A percentile compares a stretch with the other conserved stretches of the same genome.
phyloP scores from a whole-genome alignment of 208 protist species.

The Trypanosoma theileri region DNA sequence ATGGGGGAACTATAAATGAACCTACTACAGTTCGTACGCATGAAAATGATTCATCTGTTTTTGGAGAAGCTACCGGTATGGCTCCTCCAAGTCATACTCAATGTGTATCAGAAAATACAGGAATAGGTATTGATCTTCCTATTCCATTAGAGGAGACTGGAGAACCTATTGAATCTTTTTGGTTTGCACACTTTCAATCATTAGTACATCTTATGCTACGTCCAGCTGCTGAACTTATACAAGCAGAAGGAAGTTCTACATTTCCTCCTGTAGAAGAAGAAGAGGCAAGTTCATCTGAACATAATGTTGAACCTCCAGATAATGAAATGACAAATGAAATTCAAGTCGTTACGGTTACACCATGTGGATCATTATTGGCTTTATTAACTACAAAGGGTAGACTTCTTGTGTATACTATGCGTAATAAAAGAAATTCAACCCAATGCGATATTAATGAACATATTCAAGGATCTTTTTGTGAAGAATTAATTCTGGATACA shows the following conservation, averaged over 20 bases:
- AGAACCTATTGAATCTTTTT: neutral
- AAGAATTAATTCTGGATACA: slow-evolving; percentile 50
- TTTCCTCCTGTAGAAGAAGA: slow-evolving; percentile 7
- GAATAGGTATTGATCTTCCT: slow-evolving; percentile 1
- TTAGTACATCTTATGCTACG: neutral
- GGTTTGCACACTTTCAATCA: neutral
- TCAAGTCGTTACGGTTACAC: slow-evolving; percentile 58
- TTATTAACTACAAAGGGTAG: slow-evolving; percentile 65
- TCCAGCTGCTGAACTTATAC: neutral
- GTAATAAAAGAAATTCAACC: neutral
- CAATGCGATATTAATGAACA: neutral
- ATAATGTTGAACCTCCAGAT: slow-evolving; percentile 41
- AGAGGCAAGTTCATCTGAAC: slow-evolving; percentile 26
- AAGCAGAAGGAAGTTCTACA: neutral
- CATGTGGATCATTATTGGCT: slow-evolving; percentile 55
- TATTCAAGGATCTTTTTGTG: slow-evolving; percentile 30
- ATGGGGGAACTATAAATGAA: neutral
- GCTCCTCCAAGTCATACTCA: neutral
- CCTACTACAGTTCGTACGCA: neutral
- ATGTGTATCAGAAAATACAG: neutral
- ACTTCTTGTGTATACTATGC: slow-evolving; percentile 58
- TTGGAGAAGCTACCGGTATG: neutral
- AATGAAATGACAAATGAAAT: slow-evolving; percentile 68
- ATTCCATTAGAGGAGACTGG: neutral
- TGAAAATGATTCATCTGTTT: slow-evolving; percentile 4